phyloP scores from a whole-genome alignment of 2,329 filamentous ascomycete species.

The Diaporthe eres region DNA sequence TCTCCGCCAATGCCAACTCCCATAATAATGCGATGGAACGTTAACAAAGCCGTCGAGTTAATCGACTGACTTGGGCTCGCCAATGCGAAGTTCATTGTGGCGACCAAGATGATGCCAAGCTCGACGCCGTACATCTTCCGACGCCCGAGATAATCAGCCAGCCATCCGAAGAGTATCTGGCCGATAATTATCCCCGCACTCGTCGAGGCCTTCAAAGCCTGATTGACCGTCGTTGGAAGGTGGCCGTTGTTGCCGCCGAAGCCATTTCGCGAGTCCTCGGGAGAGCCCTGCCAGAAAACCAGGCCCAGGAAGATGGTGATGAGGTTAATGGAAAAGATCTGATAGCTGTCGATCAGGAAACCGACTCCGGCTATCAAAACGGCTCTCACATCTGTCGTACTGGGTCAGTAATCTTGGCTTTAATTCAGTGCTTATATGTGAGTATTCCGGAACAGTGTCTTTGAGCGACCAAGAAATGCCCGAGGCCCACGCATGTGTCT shows the following conservation, averaged over 20 bases:
- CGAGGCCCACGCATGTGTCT: background rate
- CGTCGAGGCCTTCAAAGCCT: conserved; percentile 85
- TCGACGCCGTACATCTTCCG: conserved; percentile 88
- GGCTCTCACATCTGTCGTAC: conserved; percentile 71
- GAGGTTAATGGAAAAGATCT: conserved; percentile 85
- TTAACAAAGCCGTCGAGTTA: conserved; percentile 71
- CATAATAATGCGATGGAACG: conserved; percentile 85
- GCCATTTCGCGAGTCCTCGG: conserved; percentile 55
- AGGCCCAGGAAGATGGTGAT: conserved; percentile 80
- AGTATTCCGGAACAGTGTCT: background rate
- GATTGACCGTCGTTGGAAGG: conserved; percentile 76
- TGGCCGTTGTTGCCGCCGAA: conserved; percentile 66
- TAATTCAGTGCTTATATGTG: background rate
- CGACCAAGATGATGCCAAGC: conserved; percentile 78
- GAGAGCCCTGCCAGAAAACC: conserved; percentile 76
- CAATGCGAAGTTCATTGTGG: conserved; percentile 77
- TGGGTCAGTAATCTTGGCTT: conserved; percentile 37
- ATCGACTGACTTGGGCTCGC: conserved; percentile 73
- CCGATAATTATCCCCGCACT: conserved; percentile 84
- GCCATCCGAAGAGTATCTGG: conserved; percentile 82
- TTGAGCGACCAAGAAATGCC: conserved; percentile 46
- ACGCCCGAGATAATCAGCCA: conserved; percentile 82
- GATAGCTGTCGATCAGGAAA: conserved; percentile 88
- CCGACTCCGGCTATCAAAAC: conserved; percentile 84
- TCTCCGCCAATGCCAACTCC: conserved; percentile 86